Percentiles rank a stretch among this genome's conserved stretches.
Evolutionary conservation across 2,329 filamentous ascomycete genomes (phyloP).

Genomic region (Hansfordia pulvinata): DNA sequence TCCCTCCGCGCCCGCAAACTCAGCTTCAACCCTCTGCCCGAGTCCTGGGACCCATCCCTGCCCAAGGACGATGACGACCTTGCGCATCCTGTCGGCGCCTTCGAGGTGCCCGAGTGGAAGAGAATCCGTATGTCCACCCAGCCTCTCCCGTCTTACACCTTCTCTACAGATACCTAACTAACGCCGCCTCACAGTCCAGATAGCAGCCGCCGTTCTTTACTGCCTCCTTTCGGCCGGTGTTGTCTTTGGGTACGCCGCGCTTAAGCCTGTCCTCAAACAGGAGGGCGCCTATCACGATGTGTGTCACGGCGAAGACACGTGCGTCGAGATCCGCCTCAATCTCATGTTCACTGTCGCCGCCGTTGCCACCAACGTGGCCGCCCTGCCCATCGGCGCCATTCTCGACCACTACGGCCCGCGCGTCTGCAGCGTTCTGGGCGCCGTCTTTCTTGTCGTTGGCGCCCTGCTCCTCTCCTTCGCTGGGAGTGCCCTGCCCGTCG

Average conservation of each 20-base stretch:
- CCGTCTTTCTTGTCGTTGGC: constrained; percentile 55
- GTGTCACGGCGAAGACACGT: constrained; percentile 35
- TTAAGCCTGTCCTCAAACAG: constrained; percentile 66
- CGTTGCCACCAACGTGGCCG: constrained; percentile 76
- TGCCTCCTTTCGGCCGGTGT: constrained; percentile 68
- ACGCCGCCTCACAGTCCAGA: constrained; percentile 41
- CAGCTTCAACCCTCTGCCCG: constrained; percentile 40
- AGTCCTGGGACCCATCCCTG: constrained; percentile 32
- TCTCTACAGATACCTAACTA: no score
- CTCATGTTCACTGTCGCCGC: constrained; percentile 88
- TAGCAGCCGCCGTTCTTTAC: constrained; percentile 54
- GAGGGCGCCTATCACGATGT: constrained; percentile 57
- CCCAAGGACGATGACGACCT: constrained; percentile 21
- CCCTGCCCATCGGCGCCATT: constrained; percentile 73
- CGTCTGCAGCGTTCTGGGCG: constrained; percentile 59
- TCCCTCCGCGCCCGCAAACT: constrained; percentile 34
- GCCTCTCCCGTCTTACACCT: background rate
- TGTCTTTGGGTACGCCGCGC: constrained; percentile 73
- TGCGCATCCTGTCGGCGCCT: constrained; percentile 34
- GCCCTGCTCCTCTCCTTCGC: constrained; percentile 60
- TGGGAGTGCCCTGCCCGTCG: constrained; percentile 48
- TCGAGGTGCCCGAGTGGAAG: constrained; percentile 40
- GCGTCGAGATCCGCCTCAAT: constrained; percentile 54
- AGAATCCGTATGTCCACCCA: constrained; percentile 27
- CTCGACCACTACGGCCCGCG: constrained; percentile 73